A percentile compares a stretch with the other conserved stretches of the same genome.
phyloP scores from a whole-genome alignment of 805 yeast species.

The Yarrowia hollandica region DNA sequence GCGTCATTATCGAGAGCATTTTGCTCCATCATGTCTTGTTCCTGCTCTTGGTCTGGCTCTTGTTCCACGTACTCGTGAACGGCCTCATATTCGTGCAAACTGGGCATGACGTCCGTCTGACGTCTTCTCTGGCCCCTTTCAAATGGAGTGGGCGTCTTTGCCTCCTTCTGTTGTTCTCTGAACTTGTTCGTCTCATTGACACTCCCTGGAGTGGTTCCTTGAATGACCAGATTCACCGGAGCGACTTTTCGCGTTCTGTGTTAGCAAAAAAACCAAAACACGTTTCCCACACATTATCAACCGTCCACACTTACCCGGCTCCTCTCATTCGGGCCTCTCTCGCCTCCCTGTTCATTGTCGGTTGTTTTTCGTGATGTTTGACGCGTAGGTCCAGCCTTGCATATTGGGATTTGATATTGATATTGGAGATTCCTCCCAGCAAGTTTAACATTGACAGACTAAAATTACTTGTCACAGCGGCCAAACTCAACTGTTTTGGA shows the following conservation, averaged over 20 bases:
- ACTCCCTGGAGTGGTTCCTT: slow-evolving; percentile 15
- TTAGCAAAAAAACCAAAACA: no score
- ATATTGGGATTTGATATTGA: no score
- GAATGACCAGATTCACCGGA: slow-evolving; percentile 11
- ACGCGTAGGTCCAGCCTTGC: no score
- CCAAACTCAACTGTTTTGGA: no score
- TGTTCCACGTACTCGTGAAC: background rate
- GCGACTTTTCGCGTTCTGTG: slow-evolving; percentile 23
- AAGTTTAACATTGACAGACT: no score
- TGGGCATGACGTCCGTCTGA: background rate
- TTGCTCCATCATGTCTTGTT: background rate
- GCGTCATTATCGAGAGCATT: no score
- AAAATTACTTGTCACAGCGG: no score
- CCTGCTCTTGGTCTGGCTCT: background rate
- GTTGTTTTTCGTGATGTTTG: background rate
- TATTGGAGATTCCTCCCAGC: no score
- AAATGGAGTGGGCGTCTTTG: slow-evolving; percentile 5
- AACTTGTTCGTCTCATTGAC: background rate
- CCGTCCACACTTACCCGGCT: background rate
- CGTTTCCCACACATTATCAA: no score
- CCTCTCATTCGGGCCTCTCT: slow-evolving; percentile 23
- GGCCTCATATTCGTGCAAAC: background rate
- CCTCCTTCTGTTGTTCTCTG: background rate
- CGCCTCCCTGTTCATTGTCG: slow-evolving; percentile 5
- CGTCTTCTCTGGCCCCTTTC: background rate